Conservation (phyloP, 129 eudicot species). For the Apium graveolens region DNA sequence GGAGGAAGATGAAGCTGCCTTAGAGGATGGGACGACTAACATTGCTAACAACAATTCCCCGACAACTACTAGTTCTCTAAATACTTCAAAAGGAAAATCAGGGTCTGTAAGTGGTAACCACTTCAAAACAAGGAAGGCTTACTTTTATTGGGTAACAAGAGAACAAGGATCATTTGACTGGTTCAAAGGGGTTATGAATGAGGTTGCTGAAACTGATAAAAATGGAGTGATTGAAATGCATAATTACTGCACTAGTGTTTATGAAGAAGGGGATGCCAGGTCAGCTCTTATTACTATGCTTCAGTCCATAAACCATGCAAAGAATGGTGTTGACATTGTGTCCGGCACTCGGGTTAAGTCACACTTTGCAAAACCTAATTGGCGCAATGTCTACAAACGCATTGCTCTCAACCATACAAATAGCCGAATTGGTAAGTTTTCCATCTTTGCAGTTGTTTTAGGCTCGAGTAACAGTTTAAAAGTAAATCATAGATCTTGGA, state of each 20-base stretch:
- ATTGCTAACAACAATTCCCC: neutral
- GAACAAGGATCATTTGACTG: conserved; percentile 94
- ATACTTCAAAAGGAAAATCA: conserved; percentile 24
- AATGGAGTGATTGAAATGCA: conserved; percentile 87
- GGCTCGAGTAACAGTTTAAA: neutral
- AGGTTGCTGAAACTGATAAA: conserved; percentile 62
- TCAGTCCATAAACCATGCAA: conserved; percentile 73
- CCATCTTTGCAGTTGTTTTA: neutral
- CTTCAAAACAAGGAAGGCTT: conserved; percentile 62
- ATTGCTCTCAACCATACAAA: conserved; percentile 63
- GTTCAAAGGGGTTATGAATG: conserved; percentile 89
- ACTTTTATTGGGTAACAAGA: conserved; percentile 86
- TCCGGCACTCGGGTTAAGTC: conserved; percentile 82
- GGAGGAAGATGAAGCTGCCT: conserved; percentile 39
- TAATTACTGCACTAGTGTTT: conserved; percentile 77
- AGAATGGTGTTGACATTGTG: conserved; percentile 69
- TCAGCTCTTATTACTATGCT: conserved; percentile 75
- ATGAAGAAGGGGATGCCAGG: conserved; percentile 81
- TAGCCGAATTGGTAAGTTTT: conserved; percentile 50
- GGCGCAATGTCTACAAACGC: conserved; percentile 61
- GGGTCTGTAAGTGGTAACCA: conserved; percentile 34
- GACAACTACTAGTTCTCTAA: conserved; percentile 4
- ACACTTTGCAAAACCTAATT: conserved; percentile 75
- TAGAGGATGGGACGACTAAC: conserved; percentile 31
- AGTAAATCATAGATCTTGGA: neutral